Evolutionary conservation across 2,329 filamentous ascomycete species (phyloP).

Genomic region (Fusarium vanettenii): DNA sequence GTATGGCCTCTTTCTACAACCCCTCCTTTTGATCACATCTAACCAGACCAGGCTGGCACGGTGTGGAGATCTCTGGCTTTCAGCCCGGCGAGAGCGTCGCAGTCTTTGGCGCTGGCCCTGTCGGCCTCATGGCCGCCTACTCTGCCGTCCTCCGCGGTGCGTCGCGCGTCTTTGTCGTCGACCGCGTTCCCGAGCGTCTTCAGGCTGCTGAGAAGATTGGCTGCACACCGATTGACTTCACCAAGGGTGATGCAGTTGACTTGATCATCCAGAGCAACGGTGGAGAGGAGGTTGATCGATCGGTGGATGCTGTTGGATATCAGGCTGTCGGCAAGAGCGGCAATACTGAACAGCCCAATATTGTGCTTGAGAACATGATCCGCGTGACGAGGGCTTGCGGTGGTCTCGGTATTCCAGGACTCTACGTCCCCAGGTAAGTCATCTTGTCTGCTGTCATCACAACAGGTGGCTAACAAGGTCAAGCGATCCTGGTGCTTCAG

Average conservation of each 20-base stretch:
- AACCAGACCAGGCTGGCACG: slow-evolving; percentile 61
- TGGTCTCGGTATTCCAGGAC: slow-evolving; percentile 70
- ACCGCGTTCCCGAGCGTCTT: slow-evolving; percentile 70
- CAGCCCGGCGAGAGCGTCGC: slow-evolving; percentile 71
- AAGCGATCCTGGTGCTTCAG: slow-evolving; percentile 70
- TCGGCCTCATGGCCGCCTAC: slow-evolving; percentile 75
- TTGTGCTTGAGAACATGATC: slow-evolving; percentile 73
- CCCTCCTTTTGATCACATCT: not conserved
- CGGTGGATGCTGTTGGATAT: slow-evolving; percentile 75
- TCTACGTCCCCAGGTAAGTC: slow-evolving; percentile 55
- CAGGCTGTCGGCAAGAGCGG: slow-evolving; percentile 68
- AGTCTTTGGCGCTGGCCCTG: slow-evolving; percentile 73
- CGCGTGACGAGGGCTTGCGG: slow-evolving; percentile 70
- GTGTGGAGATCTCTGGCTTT: slow-evolving; percentile 68
- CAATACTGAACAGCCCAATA: slow-evolving; percentile 69
- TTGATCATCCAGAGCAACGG: slow-evolving; percentile 69
- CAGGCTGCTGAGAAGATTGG: slow-evolving; percentile 71
- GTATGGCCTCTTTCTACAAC: slow-evolving; percentile 9
- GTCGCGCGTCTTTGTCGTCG: slow-evolving; percentile 70
- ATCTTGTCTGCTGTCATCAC: not conserved
- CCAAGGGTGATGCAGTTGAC: slow-evolving; percentile 67
- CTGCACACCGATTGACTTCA: slow-evolving; percentile 70
- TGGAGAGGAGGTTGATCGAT: slow-evolving; percentile 72
- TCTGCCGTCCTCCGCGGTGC: slow-evolving; percentile 70
- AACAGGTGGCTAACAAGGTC: slow-evolving; percentile 27